These are phyloP conservation scores for Rhodotorula babjevae DNA, from an alignment of 768 basidiomycete genomes.

Conservation along the genomic window DNA sequence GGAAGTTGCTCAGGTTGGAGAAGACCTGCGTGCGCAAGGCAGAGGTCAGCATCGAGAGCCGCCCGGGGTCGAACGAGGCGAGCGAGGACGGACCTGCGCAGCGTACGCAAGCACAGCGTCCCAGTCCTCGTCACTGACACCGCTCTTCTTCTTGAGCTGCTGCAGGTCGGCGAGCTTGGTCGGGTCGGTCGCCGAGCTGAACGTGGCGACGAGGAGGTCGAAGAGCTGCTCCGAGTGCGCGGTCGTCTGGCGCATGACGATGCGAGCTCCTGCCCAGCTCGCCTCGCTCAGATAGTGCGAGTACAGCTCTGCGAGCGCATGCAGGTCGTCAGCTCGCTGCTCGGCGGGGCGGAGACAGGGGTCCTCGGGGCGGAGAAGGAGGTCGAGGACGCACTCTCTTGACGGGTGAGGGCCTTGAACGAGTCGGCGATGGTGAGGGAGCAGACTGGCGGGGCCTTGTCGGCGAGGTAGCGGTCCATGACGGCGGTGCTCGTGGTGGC, in stretches of 20 bases:
- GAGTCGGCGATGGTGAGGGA: conserved; percentile 63
- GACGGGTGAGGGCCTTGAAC: conserved; percentile 58
- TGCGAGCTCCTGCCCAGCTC: conserved; percentile 76
- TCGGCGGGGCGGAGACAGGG: not conserved
- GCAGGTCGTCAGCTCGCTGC: not conserved
- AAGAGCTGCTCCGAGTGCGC: conserved; percentile 33
- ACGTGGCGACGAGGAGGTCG: conserved; percentile 41
- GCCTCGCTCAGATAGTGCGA: conserved; percentile 55
- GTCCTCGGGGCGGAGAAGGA: not conserved
- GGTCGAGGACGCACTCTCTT: conserved; percentile 53
- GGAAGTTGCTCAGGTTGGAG: conserved; percentile 59
- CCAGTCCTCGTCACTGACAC: conserved; percentile 61
- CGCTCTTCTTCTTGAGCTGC: conserved; percentile 56
- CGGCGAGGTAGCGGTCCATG: conserved; percentile 2
- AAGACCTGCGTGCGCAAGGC: conserved; percentile 41
- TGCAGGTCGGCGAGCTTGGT: conserved; percentile 51
- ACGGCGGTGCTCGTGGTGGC: not conserved
- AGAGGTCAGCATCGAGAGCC: too few species aligned
- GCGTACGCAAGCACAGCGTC: conserved; percentile 67
- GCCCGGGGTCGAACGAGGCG: too few species aligned
- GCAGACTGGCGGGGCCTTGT: conserved; percentile 61
- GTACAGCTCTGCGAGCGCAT: conserved; percentile 55
- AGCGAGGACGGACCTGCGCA: conserved; percentile 55
- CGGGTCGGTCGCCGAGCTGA: conserved; percentile 16
- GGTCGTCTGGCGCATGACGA: conserved; percentile 52